Conservation (phyloP, 768 basidiomycete species). For the Agrocybe pediades region DNA sequence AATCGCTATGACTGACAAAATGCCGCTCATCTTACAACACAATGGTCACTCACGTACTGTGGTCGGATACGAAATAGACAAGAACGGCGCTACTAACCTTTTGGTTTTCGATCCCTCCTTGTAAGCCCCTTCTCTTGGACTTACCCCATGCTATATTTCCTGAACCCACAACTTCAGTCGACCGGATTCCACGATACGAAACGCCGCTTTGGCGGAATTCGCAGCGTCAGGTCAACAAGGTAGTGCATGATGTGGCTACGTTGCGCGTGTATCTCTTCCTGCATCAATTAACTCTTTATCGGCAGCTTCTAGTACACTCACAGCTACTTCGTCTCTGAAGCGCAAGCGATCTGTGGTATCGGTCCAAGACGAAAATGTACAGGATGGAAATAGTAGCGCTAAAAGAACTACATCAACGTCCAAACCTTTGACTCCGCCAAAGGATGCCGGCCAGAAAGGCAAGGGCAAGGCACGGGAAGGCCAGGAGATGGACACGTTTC, state of each 20-base stretch:
- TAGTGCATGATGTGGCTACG: not conserved
- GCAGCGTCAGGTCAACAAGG: not conserved
- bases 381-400: not conserved
- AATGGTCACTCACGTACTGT: slow-evolving; percentile 86
- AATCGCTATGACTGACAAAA: slow-evolving; percentile 58
- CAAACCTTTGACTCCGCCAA: slow-evolving; percentile 6
- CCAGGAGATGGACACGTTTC: slow-evolving; percentile 16
- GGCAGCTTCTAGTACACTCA: not conserved
- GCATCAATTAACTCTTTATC: not conserved
- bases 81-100: slow-evolving; percentile 59
- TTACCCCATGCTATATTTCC: not conserved
- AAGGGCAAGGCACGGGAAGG: slow-evolving; percentile 11
- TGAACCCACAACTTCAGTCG: slow-evolving; percentile 8
- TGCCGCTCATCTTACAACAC: slow-evolving; percentile 86
- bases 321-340: slow-evolving; percentile 9
- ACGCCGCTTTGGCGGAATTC: slow-evolving; percentile 19
- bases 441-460: slow-evolving; percentile 1
- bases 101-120: slow-evolving; percentile 78
- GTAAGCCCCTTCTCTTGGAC: slow-evolving; percentile 36
- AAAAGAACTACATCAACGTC: not conserved
- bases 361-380: not conserved
- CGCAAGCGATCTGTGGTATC: slow-evolving; percentile 18
- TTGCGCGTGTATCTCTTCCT: no score
- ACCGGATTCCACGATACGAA: slow-evolving; percentile 18
- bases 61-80: slow-evolving; percentile 77